Conservation (phyloP, 495 filamentous ascomycete genomes). For the Penicillium nucicola region DNA sequence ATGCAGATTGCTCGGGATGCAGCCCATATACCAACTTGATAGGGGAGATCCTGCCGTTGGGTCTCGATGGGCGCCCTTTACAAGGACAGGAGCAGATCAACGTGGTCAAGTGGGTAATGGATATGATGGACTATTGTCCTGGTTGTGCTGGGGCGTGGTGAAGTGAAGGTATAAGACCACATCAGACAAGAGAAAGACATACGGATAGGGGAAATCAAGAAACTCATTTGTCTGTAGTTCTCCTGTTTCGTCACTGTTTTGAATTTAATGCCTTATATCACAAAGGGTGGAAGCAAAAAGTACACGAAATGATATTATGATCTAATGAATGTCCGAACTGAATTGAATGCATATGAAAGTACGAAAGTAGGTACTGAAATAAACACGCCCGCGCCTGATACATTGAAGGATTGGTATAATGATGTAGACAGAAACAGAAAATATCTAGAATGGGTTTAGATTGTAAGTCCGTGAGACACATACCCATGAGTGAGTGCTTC, state of each 20-base stretch:
- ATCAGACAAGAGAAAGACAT: too few species aligned
- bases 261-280: too few species aligned
- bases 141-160: neutral
- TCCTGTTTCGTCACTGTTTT: too few species aligned
- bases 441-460: neutral
- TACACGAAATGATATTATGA: neutral
- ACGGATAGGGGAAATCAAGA: too few species aligned
- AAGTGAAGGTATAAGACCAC: too few species aligned
- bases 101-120: conserved; percentile 37
- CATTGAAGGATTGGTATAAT: neutral
- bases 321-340: neutral
- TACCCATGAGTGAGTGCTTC: neutral
- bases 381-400: neutral
- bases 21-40: neutral
- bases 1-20: conserved; percentile 7
- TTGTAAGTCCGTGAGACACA: neutral
- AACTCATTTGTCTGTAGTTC: too few species aligned
- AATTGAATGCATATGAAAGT: neutral
- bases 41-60: neutral
- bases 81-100: conserved; percentile 51
- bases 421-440: neutral
- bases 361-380: neutral
- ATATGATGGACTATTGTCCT: conserved; percentile 3
- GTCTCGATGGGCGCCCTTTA: neutral
- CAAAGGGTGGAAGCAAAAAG: too few species aligned